Evolutionary conservation across 352 stramenopile species (phyloP).

Genomic region (Elongisporangium prolatum): DNA sequence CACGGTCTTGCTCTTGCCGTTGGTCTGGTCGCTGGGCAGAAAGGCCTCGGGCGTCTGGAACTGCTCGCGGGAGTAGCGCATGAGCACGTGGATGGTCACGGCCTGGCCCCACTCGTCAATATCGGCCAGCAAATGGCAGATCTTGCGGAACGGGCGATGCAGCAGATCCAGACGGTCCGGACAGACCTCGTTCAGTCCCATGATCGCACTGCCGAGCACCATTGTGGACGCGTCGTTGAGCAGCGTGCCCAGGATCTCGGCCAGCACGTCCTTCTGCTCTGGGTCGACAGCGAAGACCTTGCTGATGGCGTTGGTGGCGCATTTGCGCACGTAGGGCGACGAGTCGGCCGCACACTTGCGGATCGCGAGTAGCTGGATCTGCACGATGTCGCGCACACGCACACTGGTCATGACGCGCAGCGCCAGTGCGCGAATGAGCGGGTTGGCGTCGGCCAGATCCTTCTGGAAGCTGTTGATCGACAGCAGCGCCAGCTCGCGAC

Average conservation of each 20-base stretch:
- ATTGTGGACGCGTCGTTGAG: constrained; percentile 95
- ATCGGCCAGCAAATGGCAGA: constrained; percentile 97
- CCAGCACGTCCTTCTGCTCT: constrained; percentile 86
- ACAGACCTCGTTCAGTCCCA: constrained; percentile 95
- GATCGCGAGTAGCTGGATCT: constrained; percentile 98
- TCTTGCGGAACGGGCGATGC: constrained; percentile 94
- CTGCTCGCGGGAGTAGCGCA: constrained; percentile 94
- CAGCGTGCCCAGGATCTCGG: constrained; percentile 92
- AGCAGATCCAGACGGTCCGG: constrained; percentile 93
- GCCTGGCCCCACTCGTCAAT: constrained; percentile 99
- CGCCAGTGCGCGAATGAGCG: constrained; percentile 91
- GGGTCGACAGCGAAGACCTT: constrained; percentile 92
- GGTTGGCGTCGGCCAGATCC: constrained; percentile 94
- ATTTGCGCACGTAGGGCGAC: constrained; percentile 97
- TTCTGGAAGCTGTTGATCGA: constrained; percentile 99
- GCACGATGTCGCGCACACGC: constrained; percentile 97
- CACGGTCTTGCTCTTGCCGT: constrained; percentile 37
- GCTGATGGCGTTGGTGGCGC: constrained; percentile 93
- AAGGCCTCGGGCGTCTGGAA: constrained; percentile 88
- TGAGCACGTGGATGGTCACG: constrained; percentile 91
- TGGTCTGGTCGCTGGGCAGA: constrained; percentile 17
- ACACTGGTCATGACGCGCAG: constrained; percentile 97
- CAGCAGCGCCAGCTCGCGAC: constrained; percentile 95
- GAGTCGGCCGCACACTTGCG: constrained; percentile 89
- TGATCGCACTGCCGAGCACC: constrained; percentile 94